phyloP scores from a whole-genome alignment of 176 grass and related monocot species.

The Cymbopogon citratus region DNA sequence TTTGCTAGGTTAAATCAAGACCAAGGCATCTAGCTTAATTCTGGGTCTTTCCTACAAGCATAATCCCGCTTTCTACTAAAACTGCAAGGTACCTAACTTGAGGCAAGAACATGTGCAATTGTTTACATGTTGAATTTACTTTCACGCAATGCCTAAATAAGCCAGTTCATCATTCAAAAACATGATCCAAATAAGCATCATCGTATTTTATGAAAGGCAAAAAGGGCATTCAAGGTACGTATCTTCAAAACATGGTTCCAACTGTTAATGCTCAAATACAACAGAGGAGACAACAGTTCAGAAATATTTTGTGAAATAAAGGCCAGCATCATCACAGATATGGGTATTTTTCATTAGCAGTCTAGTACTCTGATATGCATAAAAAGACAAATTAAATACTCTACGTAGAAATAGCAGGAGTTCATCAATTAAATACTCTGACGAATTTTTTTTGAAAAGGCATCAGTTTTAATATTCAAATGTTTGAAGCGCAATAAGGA shows the following conservation, averaged over 20 bases:
- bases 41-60: background rate
- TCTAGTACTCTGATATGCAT: too few species aligned
- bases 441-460: background rate
- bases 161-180: background rate
- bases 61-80: background rate
- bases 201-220: background rate
- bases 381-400: background rate
- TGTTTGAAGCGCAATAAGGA: background rate
- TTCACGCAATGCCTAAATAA: background rate
- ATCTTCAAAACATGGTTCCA: background rate
- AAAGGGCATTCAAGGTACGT: background rate
- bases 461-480: background rate
- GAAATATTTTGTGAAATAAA: background rate
- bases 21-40: background rate
- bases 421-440: background rate
- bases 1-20: background rate
- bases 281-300: background rate
- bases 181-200: background rate
- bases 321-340: background rate
- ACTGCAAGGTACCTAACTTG: background rate
- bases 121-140: background rate
- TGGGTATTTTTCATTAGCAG: too few species aligned
- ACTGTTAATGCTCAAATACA: background rate
- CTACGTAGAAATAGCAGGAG: background rate
- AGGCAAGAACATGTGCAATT: background rate